Base-by-base conservation (phyloP, 495 filamentous ascomycete species). In the Massariosphaeria phaeospora region DNA sequence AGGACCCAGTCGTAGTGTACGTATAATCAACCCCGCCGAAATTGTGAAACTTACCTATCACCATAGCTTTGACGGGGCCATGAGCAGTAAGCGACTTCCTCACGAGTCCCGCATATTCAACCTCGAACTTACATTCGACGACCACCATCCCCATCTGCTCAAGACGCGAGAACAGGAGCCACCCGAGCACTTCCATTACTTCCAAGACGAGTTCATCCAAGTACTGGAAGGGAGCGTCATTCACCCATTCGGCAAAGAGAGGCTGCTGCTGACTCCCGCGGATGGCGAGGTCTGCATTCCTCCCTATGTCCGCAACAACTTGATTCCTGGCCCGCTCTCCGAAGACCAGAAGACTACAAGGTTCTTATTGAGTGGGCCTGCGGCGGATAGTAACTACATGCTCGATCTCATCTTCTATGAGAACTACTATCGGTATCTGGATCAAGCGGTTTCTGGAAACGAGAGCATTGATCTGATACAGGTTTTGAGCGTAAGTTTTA, bases 351-450 rank as follows among this genome's bases (percentile, higher is more conserved):
- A 59, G 21, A 51, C 52, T 2, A 56, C 50, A 21, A 59, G 33
- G 30, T 57, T 67, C 26, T 31, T 62, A 24, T 34, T 67, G 23
- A 69, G 65, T 15, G 73, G 64, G 1, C 52, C 66, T 52, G 66
- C 57, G 12, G 64, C 70, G 1, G 43, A 47, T 11, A 55, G 65
- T 31, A 30, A 57, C 29, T 73, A 70, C 48, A 55, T 64, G 52
- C 68, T 77, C 1, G 73, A 79, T 65, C 65, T 62, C 0, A 63
- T 72, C 31, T 79, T 79, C 64, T 78, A 78, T 36, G 73, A 79
- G 63, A 79, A 79, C 41, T 79, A 74, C 75, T 79, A 79, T 52
- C 68, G 67, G 17, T 77, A 77, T 48, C 73, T 73, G 65, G 71
- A 78, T 49, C 69, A 73, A 31, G 60, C 73, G 6, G 34, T 76